Conservation (phyloP, 495 filamentous ascomycete genomes). For the Neurospora terricola region DNA sequence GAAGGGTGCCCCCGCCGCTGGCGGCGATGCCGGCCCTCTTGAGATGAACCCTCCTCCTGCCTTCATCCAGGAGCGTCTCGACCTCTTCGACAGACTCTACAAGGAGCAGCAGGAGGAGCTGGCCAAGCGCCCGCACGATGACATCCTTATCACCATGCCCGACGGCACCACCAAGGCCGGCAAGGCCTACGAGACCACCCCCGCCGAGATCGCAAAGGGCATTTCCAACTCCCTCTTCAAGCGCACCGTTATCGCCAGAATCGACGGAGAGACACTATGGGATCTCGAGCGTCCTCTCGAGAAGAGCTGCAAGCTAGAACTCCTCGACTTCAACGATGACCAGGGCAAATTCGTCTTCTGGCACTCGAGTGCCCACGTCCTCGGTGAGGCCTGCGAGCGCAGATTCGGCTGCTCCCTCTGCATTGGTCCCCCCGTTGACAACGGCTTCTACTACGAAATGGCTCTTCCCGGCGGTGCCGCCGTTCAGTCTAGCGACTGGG, state of each 20-base stretch:
- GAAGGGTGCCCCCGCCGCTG: slow-evolving; percentile 33
- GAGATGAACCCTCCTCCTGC: slow-evolving; percentile 60
- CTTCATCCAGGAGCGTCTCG: slow-evolving; percentile 75
- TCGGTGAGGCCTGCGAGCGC: slow-evolving; percentile 88
- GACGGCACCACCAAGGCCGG: slow-evolving; percentile 52
- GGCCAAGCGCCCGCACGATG: slow-evolving; percentile 51
- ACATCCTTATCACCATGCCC: slow-evolving; percentile 56
- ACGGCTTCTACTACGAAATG: slow-evolving; percentile 99
- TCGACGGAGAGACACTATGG: slow-evolving; percentile 71
- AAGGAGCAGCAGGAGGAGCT: slow-evolving; percentile 67
- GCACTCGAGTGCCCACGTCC: slow-evolving; percentile 86
- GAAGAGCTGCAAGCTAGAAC: slow-evolving; percentile 61
- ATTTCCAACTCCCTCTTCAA: slow-evolving; percentile 64
- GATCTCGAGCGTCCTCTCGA: slow-evolving; percentile 87
- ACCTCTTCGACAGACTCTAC: slow-evolving; percentile 81
- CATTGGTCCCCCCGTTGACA: slow-evolving; percentile 74
- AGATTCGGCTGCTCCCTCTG: slow-evolving; percentile 85
- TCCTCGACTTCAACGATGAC: slow-evolving; percentile 75
- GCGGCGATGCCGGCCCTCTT: slow-evolving; percentile 27
- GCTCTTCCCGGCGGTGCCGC: slow-evolving; percentile 63
- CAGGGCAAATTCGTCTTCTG: slow-evolving; percentile 56
- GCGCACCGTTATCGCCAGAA: slow-evolving; percentile 68
- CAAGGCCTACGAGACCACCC: slow-evolving; percentile 64
- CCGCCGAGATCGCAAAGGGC: slow-evolving; percentile 51
- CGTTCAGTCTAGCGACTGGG: slow-evolving; percentile 67